phyloP scores from a whole-genome alignment of 148 eudicot genomes.

The Diospyros lotus region DNA sequence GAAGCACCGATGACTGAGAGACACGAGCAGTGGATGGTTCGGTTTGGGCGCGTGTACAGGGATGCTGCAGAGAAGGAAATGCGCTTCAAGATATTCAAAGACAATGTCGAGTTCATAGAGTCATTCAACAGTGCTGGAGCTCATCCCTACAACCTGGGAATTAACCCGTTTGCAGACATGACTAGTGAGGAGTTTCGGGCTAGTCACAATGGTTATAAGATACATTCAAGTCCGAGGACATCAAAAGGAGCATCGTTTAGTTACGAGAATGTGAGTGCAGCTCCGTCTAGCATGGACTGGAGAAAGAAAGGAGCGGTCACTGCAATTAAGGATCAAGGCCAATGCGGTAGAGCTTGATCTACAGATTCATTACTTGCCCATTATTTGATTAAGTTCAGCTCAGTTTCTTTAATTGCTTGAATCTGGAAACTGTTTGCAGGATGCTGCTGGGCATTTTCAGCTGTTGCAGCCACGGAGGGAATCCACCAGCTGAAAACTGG shows the following conservation, averaged over 20 bases:
- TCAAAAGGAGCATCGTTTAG: slow-evolving; percentile 24
- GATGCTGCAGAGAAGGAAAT: slow-evolving; percentile 35
- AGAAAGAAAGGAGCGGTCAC: slow-evolving; percentile 57
- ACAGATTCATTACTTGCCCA: background rate
- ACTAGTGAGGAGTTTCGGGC: slow-evolving; percentile 55
- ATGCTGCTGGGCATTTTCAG: slow-evolving; percentile 53
- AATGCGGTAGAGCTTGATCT: slow-evolving; percentile 37
- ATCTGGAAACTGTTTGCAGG: slow-evolving; percentile 10
- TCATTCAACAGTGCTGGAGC: slow-evolving; percentile 25
- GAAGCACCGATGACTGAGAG: slow-evolving; percentile 26
- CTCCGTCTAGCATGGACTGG: slow-evolving; percentile 43
- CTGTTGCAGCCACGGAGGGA: slow-evolving; percentile 44
- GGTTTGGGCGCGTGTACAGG: slow-evolving; percentile 49
- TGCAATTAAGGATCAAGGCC: slow-evolving; percentile 46
- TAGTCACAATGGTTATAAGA: slow-evolving; percentile 39
- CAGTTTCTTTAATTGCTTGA: background rate
- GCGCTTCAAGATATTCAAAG: slow-evolving; percentile 44
- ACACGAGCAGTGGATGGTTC: slow-evolving; percentile 19
- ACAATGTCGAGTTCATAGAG: slow-evolving; percentile 47
- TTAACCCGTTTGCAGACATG: slow-evolving; percentile 58
- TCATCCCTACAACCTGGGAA: slow-evolving; percentile 27
- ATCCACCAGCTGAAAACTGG: slow-evolving; percentile 31
- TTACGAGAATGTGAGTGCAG: slow-evolving; percentile 33
- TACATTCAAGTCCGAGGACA: background rate
- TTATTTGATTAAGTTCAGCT: background rate